Evolutionary conservation across 2,329 filamentous ascomycete genomes (phyloP).

Genomic region (Botrytis pseudocinerea): DNA sequence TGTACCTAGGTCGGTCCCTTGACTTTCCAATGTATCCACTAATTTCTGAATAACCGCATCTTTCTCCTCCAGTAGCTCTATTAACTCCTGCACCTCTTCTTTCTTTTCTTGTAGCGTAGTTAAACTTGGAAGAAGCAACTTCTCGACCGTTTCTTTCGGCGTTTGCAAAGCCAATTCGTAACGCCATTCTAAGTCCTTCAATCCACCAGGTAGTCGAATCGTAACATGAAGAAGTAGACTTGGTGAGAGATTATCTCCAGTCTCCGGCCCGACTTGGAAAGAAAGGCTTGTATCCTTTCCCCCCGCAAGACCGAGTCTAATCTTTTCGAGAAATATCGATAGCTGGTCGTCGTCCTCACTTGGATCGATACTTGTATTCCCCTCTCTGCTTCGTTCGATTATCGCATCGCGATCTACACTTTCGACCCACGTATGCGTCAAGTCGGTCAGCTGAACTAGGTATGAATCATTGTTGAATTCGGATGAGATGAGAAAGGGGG

Average conservation of each 20-base stretch:
- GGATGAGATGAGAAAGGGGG: constrained; percentile 64
- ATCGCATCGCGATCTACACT: constrained; percentile 61
- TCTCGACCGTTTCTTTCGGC: constrained; percentile 44
- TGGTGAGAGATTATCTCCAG: constrained; percentile 35
- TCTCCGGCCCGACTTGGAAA: constrained; percentile 43
- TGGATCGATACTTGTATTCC: constrained; percentile 72
- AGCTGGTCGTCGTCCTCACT: constrained; percentile 64
- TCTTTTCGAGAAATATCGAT: constrained; percentile 63
- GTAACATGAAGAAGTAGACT: constrained; percentile 50
- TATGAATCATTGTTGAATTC: constrained; percentile 59
- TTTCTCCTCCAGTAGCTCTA: constrained; percentile 50
- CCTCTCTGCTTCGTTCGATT: constrained; percentile 58
- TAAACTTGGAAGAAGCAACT: constrained; percentile 50
- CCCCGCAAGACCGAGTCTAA: constrained; percentile 52
- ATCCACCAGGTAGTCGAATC: constrained; percentile 60
- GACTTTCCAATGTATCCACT: constrained; percentile 54
- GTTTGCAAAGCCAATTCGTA: constrained; percentile 52
- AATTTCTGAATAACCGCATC: constrained; percentile 56
- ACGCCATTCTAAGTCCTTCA: constrained; percentile 65
- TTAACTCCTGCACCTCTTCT: constrained; percentile 47
- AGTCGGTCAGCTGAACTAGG: constrained; percentile 66
- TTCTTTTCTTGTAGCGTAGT: constrained; percentile 46
- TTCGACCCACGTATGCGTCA: constrained; percentile 74
- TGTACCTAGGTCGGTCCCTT: constrained; percentile 51
- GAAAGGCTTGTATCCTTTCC: constrained; percentile 47